phyloP scores from a whole-genome alignment of 2,329 filamentous ascomycete species.

The Sordariomycetes sp. region DNA sequence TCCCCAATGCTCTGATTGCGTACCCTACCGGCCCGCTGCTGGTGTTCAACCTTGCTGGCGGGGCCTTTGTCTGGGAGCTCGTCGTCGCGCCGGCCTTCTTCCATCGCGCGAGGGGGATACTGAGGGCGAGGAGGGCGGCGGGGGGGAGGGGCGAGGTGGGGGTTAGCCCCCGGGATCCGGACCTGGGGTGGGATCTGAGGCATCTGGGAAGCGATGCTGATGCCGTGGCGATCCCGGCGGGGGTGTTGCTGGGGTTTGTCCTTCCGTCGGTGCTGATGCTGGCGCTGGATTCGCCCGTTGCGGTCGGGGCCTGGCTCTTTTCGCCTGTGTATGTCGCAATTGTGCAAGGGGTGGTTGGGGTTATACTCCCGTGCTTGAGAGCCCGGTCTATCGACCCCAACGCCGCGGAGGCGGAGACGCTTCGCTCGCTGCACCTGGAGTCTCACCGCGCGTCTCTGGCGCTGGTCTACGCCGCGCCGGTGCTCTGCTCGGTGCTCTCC shows the following conservation, averaged over 20 bases:
- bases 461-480: constrained; percentile 30
- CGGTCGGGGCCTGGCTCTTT: constrained; percentile 33
- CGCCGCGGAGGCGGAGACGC: constrained; percentile 7
- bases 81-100: constrained; percentile 36
- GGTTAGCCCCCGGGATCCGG: constrained; percentile 13
- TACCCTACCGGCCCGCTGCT: constrained; percentile 28
- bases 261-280: constrained; percentile 32
- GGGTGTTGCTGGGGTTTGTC: constrained; percentile 31
- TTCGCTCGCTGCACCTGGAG: constrained; percentile 26
- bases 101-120: constrained; percentile 23
- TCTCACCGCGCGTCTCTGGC: constrained; percentile 21
- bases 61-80: constrained; percentile 37
- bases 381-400: not conserved
- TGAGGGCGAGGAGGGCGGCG: constrained; percentile 12
- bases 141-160: constrained; percentile 8
- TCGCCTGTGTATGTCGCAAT: constrained; percentile 35
- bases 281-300: constrained; percentile 18
- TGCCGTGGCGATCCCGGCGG: constrained; percentile 40
- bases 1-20: constrained; percentile 19
- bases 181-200: constrained; percentile 16
- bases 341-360: constrained; percentile 22
- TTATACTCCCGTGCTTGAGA: constrained; percentile 6
- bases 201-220: constrained; percentile 31
- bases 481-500: constrained; percentile 25
- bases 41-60: constrained; percentile 32